Evolutionary conservation across 2,329 filamentous ascomycete species (phyloP).

Genomic region (Aspergillus ruber): DNA sequence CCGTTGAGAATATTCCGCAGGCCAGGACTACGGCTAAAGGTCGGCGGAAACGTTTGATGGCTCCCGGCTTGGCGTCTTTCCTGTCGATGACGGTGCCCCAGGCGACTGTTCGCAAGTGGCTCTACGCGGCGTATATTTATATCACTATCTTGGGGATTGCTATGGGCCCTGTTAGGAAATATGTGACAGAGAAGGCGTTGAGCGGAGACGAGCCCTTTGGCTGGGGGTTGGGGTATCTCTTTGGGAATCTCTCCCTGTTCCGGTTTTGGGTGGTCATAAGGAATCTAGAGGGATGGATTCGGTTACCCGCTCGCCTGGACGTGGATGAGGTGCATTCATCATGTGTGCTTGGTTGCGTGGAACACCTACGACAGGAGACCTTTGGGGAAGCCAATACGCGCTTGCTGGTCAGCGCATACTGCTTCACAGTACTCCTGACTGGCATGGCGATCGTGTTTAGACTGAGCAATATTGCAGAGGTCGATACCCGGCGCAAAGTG

Average conservation of each 20-base stretch:
- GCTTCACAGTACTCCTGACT: constrained; percentile 58
- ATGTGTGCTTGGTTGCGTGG: constrained; percentile 54
- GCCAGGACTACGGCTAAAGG: constrained; percentile 56
- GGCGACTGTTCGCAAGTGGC: constrained; percentile 69
- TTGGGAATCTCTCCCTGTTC: constrained; percentile 69
- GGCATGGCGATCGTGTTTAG: constrained; percentile 71
- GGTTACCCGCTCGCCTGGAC: constrained; percentile 50
- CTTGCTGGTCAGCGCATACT: constrained; percentile 71
- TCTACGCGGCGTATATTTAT: constrained; percentile 78
- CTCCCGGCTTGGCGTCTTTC: constrained; percentile 63
- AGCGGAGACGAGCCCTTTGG: constrained; percentile 72
- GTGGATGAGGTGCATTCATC: constrained; percentile 28
- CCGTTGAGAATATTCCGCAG: constrained; percentile 28
- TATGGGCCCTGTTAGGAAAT: constrained; percentile 63
- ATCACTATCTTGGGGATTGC: constrained; percentile 58
- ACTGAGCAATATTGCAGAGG: constrained; percentile 71
- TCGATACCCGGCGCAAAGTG: constrained; percentile 92
- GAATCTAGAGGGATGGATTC: constrained; percentile 69
- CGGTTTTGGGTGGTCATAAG: constrained; percentile 63
- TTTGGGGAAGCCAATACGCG: constrained; percentile 75
- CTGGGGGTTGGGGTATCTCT: constrained; percentile 84
- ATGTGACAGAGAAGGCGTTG: constrained; percentile 63
- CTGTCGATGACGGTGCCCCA: constrained; percentile 74
- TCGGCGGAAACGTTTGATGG: constrained; percentile 59
- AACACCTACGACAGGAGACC: constrained; percentile 56